Base-by-base conservation (phyloP, 805 yeast species). In the Cyberlindnera euphorbiiphila region DNA sequence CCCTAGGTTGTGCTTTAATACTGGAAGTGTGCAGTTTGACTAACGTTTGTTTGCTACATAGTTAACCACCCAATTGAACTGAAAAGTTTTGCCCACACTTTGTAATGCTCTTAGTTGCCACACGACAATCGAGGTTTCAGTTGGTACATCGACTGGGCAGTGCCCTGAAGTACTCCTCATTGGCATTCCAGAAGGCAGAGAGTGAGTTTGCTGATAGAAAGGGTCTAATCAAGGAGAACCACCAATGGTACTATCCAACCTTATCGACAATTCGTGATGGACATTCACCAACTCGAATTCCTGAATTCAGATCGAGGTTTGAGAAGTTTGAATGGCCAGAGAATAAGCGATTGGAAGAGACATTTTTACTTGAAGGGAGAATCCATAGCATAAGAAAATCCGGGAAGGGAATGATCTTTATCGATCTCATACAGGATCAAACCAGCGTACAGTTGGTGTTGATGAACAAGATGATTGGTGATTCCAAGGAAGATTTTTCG, bases 351-450 rank as follows among this genome's bases (percentile, higher is more conserved):
- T 43, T 50, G 2, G 62, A 62, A 5, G 45, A 48, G 3, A 17
- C 43, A 0, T 47, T 47, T 29, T 42, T 54, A 6, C 22, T 58
- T 2, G 62, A 76, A 43, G 96, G 95, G 1, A 72, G 79, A 36
- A 68, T 86, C 7, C 40, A 37, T 2, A 64, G 75, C 15, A 68
- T 86, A 0, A 58, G 96, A 25, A 70, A 66, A 35, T 68, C 88
- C 0, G 87, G 94, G 1, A 79, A 73, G 48, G 82, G 81, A 1
- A 70, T 85, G 62, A 60, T 73, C 27, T 86, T 86, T 50, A 50
- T 85, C 17, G 96, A 86, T 54, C 27, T 86, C 3, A 51, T 65
- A 0, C 91, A 83, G 49, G 91, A 84, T 50, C 68, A 61, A 25
- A 33, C 43, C 1, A 68, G 67, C 46, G 59, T 86, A 3, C 96